These are phyloP conservation scores for Eleusine coracana DNA, from an alignment of 176 grass and related monocot genomes.

Conservation along the genomic window DNA sequence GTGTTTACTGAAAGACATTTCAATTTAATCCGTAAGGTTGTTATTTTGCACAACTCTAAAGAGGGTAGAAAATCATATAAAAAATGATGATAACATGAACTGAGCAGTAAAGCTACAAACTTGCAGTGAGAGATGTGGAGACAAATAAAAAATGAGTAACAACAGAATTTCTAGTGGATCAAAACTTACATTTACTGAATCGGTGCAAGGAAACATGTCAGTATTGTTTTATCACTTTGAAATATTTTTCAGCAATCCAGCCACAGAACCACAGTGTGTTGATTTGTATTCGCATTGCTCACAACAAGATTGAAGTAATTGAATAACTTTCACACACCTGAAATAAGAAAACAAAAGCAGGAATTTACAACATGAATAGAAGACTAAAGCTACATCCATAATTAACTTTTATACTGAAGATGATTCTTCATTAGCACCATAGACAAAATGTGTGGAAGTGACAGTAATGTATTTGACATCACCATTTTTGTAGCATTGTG, in stretches of 20 bases:
- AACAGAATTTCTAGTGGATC: neutral
- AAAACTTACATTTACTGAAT: constrained; percentile 45
- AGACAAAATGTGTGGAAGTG: neutral
- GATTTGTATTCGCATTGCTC: constrained; percentile 67
- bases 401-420: neutral
- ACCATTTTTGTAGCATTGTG: neutral
- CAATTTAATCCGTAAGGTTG: neutral
- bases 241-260: constrained; percentile 54
- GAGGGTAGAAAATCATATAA: neutral
- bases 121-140: neutral
- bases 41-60: constrained; percentile 24
- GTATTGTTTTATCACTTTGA: constrained; percentile 42
- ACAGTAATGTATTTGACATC: neutral
- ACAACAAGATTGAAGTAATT: constrained; percentile 55
- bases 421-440: neutral
- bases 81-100: neutral
- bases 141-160: constrained; percentile 14
- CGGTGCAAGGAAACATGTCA: neutral
- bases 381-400: neutral
- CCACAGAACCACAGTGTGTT: constrained; percentile 59
- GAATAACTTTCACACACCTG: constrained; percentile 61
- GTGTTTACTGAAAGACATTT: constrained; percentile 2
- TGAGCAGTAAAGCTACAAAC: neutral
- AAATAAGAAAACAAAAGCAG: constrained; percentile 23
- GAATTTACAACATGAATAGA: neutral